Evolutionary conservation across 805 yeast species (phyloP), one percentile per base, ranked within the genome.

Genomic region (Jamesozyma jinghongensis): DNA sequence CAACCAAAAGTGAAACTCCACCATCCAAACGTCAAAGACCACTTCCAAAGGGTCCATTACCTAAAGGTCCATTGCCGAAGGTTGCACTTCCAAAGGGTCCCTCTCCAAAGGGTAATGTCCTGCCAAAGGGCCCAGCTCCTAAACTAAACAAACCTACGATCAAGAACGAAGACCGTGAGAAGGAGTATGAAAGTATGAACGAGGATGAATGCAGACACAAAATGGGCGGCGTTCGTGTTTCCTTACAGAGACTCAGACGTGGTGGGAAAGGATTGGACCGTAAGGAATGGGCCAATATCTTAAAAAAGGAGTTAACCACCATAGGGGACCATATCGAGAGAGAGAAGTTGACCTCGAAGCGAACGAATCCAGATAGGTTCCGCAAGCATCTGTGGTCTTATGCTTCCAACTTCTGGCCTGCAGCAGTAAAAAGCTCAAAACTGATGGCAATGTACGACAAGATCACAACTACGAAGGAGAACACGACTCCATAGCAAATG

Each of bases 341-440:
- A 39, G 62, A 62, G 31, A 68, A 67, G 18, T 42, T 43, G 13
- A 51, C 57, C 14, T 52, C 56, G 1, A 46, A 46, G 2, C 52
- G 52, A 3, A 18, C 37, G 47, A 48, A 13, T 7, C 65, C 66
- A 22, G 68, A 62, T 5, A 72, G 68, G 53, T 51, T 65, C 43
- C 66, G 68, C 42, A 79, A 74, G 56, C 92, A 85, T 52, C 62
- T 86, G 44, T 86, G 96, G 95, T 74, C 83, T 25, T 85, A 81
- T 58, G 85, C 92, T 4, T 71, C 87, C 17, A 72, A 75, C 40
- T 86, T 78, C 65, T 86, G 96, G 96, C 96, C 96, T 2, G 83
- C 78, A 3, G 73, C 74, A 46, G 95, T 80, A n/a, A 76, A 82
- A 32, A 80, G 90, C 45, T 62, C 68, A 30, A 81, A 81, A 63